Base-by-base conservation (phyloP, 108 stramenopile genomes). In the Aureococcus anophagefferens region DNA sequence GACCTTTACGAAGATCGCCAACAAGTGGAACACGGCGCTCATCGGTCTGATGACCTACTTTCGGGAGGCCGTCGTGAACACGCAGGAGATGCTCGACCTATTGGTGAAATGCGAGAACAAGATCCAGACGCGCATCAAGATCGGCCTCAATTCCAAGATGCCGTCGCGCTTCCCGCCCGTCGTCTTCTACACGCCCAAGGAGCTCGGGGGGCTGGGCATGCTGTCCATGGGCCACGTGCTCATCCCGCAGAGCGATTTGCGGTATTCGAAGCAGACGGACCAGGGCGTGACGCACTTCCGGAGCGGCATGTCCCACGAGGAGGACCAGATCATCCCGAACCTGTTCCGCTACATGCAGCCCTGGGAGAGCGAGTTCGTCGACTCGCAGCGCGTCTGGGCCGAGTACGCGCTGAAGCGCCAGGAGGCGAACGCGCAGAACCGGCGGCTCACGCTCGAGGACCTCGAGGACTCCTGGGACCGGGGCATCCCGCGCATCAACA, bases 391-490 rank as follows among this genome's bases (percentile, higher is more conserved):
- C 13, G 98, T 99, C 34, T 99, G 98, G 98, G 95, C 98, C 16
- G 98, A 99, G 76, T 99, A 99, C 80, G 98, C 96, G 30, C 82
- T 97, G 67, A 99, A 99, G 79, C 92, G 96, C n/a, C 96, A 97
- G 76, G 98, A 99, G 81, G 98, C 98, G 14, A 92, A 93, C 77
- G 89, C 94, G 37, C 98, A 99, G 79, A 99, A 97, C 81, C 88
- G 98, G n/a, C 87, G 98, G 18, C 77, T 99, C 35, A 97, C 96
- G 31, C 81, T 99, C 67, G 98, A 99, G 81, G 98, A 99, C 77
- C 82, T 99, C n/a, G 98, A 99, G 81, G 98, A 99, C 85, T 91
- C 90, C 7, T 99, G 98, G 98, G 95, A 97, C 77, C 87, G 98
- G 44, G 98, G 98, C 46, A 97, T 99, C 66, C 98, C 98, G 45